Base-by-base conservation (phyloP, 441 rosid genomes). In the Monsonia emarginata region DNA sequence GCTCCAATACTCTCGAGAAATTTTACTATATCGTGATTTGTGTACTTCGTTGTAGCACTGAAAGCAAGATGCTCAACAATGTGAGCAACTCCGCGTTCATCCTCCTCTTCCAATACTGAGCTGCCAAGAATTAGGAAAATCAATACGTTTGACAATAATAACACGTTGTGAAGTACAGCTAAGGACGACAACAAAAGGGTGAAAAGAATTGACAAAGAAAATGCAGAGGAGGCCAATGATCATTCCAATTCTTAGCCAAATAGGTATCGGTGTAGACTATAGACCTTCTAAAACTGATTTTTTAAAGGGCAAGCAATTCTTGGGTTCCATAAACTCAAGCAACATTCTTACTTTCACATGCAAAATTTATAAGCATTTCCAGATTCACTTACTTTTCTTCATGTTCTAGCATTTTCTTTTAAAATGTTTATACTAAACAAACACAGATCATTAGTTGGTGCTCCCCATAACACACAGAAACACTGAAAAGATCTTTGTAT, bases 1-100 rank as follows among this genome's bases (percentile, higher is more conserved):
- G 98, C 96, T 60, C 98, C 98, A 22, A 89, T 78, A 72, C 98
- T 92, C 79, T 89, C 98, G n/a, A 92, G 84, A 78, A 92, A 92
- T 77, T 85, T 92, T 61, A 92, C 85, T 22, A 92, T 89, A 67
- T 89, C 98, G 57, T 89, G 98, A 82, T 92, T 92, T 65, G 91
- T 84, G 60, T 88, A 89, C 32, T 78, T 89, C 40, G 78, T 76
- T 4, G 98, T 92, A 21, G 98, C 95, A 75, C 98, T 92, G 68
- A 92, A 92, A 24, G 98, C 96, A 58, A 92, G 95, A 81, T 92
- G 98, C 84, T 92, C 96, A 36, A 88, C 88, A 46, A 92, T 86
- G 75, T 92, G 98, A 61, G 98, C 98, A 67, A 92, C 98, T 57
- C 96, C 96, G 63, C 90, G 90, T 78, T 92, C 95, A 68, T 82